Percentiles rank a stretch among this genome's conserved stretches.
phyloP scores from a whole-genome alignment of 129 eudicot genomes.

The Artemisia annua region DNA sequence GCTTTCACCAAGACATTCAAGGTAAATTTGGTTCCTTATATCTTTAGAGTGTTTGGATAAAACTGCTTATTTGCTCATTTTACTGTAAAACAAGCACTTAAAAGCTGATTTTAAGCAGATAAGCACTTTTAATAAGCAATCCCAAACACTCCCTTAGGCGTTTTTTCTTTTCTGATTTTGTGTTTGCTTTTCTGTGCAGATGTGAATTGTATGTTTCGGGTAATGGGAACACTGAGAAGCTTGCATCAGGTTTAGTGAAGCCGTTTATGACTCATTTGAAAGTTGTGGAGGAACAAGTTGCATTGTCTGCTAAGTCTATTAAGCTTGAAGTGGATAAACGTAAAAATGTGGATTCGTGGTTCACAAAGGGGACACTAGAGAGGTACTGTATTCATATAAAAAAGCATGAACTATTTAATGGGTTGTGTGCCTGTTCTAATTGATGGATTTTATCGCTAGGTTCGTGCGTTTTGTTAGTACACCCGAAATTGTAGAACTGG shows the following conservation, averaged over 20 bases:
- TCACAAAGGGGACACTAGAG: slow-evolving; percentile 98
- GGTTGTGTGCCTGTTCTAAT: slow-evolving; percentile 5
- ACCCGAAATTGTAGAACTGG: slow-evolving; percentile 91
- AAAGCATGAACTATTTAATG: not conserved
- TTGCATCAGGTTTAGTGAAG: slow-evolving; percentile 90
- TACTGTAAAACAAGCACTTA: too few species aligned
- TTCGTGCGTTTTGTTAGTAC: slow-evolving; percentile 98
- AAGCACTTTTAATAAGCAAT: too few species aligned
- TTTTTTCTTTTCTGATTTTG: not conserved
- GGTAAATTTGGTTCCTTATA: slow-evolving; percentile 39
- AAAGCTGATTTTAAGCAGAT: too few species aligned
- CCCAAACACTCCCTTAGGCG: not conserved
- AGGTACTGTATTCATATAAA: slow-evolving; percentile 46
- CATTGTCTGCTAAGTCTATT: slow-evolving; percentile 60
- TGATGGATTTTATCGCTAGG: slow-evolving; percentile 40
- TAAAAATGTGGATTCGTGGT: slow-evolving; percentile 75
- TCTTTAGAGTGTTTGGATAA: too few species aligned
- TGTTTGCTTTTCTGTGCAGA: slow-evolving; percentile 38
- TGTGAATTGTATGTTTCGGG: slow-evolving; percentile 88
- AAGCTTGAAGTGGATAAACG: slow-evolving; percentile 72
- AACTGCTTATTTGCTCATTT: too few species aligned
- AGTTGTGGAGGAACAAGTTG: slow-evolving; percentile 88
- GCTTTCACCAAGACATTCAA: slow-evolving; percentile 83
- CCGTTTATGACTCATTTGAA: slow-evolving; percentile 84
- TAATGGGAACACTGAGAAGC: slow-evolving; percentile 75